Evolutionary conservation across 2,329 filamentous ascomycete genomes (phyloP).

Genomic region (Diatrype stigma): DNA sequence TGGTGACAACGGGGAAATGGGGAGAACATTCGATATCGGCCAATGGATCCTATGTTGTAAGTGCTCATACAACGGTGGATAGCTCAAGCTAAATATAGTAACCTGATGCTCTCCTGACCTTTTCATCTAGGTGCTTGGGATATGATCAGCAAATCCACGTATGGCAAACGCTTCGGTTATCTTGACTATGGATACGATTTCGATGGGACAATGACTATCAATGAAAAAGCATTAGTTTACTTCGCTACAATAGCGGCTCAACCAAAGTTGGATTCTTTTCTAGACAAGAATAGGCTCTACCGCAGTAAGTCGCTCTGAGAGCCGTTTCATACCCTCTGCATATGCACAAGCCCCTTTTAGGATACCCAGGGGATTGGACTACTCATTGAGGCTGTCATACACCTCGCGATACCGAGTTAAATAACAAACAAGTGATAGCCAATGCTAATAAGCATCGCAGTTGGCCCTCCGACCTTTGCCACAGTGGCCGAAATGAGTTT

Average conservation of each 20-base stretch:
- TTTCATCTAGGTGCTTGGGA: conserved; percentile 31
- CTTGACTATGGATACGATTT: conserved; percentile 34
- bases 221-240: conserved; percentile 29
- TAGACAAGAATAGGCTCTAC: conserved; percentile 27
- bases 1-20: too few species aligned
- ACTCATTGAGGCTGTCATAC: too few species aligned
- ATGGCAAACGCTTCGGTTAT: conserved; percentile 37
- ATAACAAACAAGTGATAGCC: too few species aligned
- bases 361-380: too few species aligned
- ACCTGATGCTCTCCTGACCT: not conserved
- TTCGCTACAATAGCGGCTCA: conserved; percentile 25
- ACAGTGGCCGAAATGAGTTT: conserved; percentile 16
- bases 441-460: too few species aligned
- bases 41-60: not conserved
- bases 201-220: conserved; percentile 28
- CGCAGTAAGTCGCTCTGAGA: too few species aligned
- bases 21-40: not conserved
- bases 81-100: not conserved
- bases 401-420: too few species aligned
- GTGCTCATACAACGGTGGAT: not conserved
- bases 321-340: too few species aligned
- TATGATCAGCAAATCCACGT: conserved; percentile 36
- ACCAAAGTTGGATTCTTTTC: conserved; percentile 20
- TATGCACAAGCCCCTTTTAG: too few species aligned
- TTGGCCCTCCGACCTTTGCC: conserved; percentile 19